Conservation (phyloP, 176 grass and related monocot genomes). For the Coix lacrymajobi region DNA sequence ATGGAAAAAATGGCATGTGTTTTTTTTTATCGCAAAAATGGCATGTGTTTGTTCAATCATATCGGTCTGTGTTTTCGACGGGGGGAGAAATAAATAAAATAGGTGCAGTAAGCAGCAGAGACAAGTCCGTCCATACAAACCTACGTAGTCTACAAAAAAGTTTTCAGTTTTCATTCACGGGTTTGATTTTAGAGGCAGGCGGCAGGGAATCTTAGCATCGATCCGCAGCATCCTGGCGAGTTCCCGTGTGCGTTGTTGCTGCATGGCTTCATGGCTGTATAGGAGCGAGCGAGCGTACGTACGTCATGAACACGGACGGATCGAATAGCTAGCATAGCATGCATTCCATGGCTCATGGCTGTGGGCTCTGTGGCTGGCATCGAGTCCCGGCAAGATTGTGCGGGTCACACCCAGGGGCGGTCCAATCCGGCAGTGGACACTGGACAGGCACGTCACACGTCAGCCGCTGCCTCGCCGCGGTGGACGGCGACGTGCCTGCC, state of each 20-base stretch:
- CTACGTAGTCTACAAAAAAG: no score
- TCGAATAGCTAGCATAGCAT: no score
- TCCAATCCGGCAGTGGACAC: background rate
- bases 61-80: no score
- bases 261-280: slow-evolving; percentile 9
- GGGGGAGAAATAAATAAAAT: no score
- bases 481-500: background rate
- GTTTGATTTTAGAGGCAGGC: no score
- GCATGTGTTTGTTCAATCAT: no score
- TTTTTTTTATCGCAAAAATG: no score
- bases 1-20: background rate
- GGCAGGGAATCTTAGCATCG: background rate
- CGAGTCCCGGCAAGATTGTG: background rate
- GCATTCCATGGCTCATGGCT: background rate
- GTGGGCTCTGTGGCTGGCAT: background rate
- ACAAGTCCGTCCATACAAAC: no score
- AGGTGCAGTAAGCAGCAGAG: no score
- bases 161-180: no score
- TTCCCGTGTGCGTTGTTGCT: background rate
- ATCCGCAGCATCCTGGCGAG: background rate
- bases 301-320: background rate
- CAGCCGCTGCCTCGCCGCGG: background rate
- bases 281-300: background rate
- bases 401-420: slow-evolving; percentile 27
- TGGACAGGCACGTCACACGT: background rate